These are phyloP conservation scores for Ustilago esculenta DNA, from an alignment of 1,284 basidiomycete genomes.

Conservation along the genomic window DNA sequence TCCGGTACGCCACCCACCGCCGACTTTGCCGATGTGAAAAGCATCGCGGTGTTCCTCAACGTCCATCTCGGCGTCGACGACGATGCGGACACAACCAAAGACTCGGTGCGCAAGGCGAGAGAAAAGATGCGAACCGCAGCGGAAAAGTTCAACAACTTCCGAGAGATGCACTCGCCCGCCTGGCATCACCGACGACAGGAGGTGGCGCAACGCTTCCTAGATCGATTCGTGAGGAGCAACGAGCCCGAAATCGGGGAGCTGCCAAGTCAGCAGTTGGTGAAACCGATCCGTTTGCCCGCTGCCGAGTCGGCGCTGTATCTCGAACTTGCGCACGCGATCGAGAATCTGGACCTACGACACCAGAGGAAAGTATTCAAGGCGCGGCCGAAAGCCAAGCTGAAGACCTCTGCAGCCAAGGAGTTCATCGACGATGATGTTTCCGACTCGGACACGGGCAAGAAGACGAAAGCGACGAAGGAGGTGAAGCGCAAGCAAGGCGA, in stretches of 20 bases:
- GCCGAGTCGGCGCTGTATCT: conserved; percentile 94
- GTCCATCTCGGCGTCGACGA: conserved; percentile 73
- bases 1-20: conserved; percentile 93
- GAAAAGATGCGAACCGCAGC: conserved; percentile 85
- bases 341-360: conserved; percentile 80
- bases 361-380: conserved; percentile 52
- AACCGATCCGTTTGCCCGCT: conserved; percentile 81
- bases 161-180: conserved; percentile 87
- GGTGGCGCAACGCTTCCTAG: conserved; percentile 80
- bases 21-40: conserved; percentile 89
- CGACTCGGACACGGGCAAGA: conserved; percentile 22
- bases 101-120: conserved; percentile 73
- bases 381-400: conserved; percentile 22
- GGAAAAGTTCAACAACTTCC: conserved; percentile 94
- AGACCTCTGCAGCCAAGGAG: conserved; percentile 10
- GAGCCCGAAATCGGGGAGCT: conserved; percentile 97
- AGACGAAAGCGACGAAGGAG: conserved; percentile 36
- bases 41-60: conserved; percentile 67
- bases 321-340: conserved; percentile 92
- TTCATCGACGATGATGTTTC: conserved; percentile 25
- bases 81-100: conserved; percentile 77
- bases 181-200: conserved; percentile 89
- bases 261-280: conserved; percentile 77
- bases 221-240: conserved; percentile 74
- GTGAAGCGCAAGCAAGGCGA: conserved; percentile 39